Evolutionary conservation across 116 monocot genomes (phyloP).

Genomic region (Dioscorea cayenensis): DNA sequence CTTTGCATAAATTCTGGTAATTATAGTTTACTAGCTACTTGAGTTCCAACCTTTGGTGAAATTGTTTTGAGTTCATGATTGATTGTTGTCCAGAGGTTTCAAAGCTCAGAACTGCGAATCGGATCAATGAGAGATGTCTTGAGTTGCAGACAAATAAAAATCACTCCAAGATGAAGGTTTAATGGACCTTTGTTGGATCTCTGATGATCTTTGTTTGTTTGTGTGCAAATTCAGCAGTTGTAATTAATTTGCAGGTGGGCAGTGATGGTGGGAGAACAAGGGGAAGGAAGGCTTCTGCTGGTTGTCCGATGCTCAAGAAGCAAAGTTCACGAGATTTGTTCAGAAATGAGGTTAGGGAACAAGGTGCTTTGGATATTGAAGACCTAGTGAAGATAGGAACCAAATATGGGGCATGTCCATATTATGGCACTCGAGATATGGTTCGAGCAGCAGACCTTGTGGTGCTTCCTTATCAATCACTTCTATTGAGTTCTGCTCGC

Average conservation of each 20-base stretch:
- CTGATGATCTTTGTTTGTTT: neutral
- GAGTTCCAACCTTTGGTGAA: neutral
- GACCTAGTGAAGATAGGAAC: constrained; percentile 78
- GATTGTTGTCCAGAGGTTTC: constrained; percentile 44
- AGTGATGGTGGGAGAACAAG: constrained; percentile 23
- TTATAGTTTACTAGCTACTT: constrained; percentile 1
- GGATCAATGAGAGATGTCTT: constrained; percentile 79
- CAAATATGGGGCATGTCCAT: constrained; percentile 78
- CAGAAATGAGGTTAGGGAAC: constrained; percentile 37
- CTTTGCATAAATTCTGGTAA: constrained; percentile 82
- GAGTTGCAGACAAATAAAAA: constrained; percentile 72
- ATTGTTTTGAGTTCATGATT: neutral
- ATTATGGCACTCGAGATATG: constrained; percentile 85
- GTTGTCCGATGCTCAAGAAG: constrained; percentile 91
- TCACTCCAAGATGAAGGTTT: constrained; percentile 62
- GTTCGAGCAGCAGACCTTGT: constrained; percentile 67
- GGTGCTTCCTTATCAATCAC: constrained; percentile 95
- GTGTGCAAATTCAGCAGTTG: neutral
- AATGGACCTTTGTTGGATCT: neutral
- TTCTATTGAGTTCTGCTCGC: constrained; percentile 78
- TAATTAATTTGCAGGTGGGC: constrained; percentile 23
- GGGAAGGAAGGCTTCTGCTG: constrained; percentile 32
- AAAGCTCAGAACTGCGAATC: constrained; percentile 57
- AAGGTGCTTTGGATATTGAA: constrained; percentile 80
- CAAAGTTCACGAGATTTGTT: constrained; percentile 40